Conservation (phyloP, 768 basidiomycete genomes). For the Gloeopeniophorella convolvens region DNA sequence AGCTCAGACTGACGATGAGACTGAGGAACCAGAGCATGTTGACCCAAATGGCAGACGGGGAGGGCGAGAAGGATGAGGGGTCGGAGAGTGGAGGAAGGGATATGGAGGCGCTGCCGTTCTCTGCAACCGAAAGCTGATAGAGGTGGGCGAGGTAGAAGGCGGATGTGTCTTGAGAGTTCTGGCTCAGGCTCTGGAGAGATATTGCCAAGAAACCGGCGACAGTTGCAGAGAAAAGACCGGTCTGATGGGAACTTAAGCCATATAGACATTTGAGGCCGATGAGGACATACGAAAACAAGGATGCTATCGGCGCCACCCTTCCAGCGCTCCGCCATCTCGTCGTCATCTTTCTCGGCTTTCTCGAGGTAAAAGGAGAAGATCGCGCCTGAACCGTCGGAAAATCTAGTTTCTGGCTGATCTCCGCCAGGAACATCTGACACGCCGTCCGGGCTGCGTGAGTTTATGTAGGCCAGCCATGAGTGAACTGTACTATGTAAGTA, state of each 20-base stretch:
- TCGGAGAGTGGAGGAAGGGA: neutral
- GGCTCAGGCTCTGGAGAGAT: neutral
- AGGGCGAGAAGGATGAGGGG: neutral
- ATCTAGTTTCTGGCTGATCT: neutral
- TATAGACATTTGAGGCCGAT: neutral
- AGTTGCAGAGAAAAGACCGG: neutral
- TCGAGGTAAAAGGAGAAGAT: neutral
- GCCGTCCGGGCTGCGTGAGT: too few species aligned
- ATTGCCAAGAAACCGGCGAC: neutral
- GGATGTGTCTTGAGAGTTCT: neutral
- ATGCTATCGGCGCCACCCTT: neutral
- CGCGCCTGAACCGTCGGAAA: neutral
- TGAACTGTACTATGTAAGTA: too few species aligned
- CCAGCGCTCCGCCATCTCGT: neutral
- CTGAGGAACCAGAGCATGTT: slow-evolving; percentile 8
- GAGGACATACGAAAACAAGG: neutral
- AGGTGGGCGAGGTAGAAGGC: too few species aligned
- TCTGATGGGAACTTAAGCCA: neutral
- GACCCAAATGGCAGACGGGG: neutral
- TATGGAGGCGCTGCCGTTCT: neutral
- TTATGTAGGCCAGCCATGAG: too few species aligned
- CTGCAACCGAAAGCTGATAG: neutral
- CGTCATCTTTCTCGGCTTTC: neutral
- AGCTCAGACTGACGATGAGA: neutral
- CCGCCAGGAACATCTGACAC: too few species aligned